Conservation (phyloP, 2,329 filamentous ascomycete genomes). For the Pezicula rhizophila region DNA sequence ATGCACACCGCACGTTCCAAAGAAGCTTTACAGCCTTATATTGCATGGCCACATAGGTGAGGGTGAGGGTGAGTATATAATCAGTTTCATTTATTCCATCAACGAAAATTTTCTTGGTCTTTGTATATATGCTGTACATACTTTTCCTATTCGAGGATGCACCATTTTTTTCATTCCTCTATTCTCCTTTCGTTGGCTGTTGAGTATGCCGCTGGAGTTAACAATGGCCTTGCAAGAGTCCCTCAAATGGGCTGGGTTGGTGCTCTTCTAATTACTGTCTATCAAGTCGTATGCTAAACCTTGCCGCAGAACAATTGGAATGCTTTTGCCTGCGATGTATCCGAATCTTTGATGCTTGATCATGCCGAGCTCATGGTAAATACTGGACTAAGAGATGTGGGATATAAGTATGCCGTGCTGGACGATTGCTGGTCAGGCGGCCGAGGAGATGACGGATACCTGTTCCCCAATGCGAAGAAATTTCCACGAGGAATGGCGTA, state of each 20-base stretch:
- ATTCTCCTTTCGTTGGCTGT: background rate
- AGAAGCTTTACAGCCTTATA: no score
- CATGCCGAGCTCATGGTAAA: constrained; percentile 39
- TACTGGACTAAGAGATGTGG: constrained; percentile 41
- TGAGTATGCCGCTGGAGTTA: constrained; percentile 15
- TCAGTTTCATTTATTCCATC: no score
- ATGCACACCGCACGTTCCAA: no score
- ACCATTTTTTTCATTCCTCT: no score
- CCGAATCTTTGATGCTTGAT: constrained; percentile 38
- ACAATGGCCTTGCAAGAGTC: constrained; percentile 31
- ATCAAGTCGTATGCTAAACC: background rate
- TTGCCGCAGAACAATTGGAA: constrained; percentile 34
- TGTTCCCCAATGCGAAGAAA: constrained; percentile 29
- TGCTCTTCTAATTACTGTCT: background rate
- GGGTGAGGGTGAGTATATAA: no score
- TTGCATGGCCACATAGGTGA: no score
- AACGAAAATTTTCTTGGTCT: no score
- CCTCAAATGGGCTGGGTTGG: constrained; percentile 34
- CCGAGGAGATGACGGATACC: constrained; percentile 21
- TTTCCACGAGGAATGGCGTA: constrained; percentile 37
- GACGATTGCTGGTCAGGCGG: constrained; percentile 44
- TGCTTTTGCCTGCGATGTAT: constrained; percentile 43
- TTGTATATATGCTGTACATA: no score
- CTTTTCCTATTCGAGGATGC: no score
- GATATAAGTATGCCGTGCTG: constrained; percentile 48